Conservation (phyloP, 2,329 filamentous ascomycete species). For the Sporothrix dimorphospora region DNA sequence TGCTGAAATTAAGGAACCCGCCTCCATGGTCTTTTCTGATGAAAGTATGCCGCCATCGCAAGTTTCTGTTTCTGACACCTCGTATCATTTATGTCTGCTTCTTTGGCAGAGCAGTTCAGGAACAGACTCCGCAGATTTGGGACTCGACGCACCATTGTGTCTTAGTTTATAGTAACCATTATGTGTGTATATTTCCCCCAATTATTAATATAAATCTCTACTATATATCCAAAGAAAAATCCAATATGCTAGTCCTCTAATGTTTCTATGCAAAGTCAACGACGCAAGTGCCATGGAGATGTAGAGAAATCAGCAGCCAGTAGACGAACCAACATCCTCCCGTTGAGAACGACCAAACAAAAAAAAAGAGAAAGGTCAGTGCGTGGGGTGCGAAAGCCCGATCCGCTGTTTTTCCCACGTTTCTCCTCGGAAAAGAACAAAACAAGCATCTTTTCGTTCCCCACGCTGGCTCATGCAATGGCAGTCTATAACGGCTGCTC, state of each 20-base stretch:
- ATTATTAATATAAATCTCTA: background rate
- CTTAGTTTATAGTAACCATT: conserved; percentile 11
- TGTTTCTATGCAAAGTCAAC: background rate
- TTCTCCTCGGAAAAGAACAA: background rate
- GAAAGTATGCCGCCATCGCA: background rate
- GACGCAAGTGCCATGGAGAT: background rate
- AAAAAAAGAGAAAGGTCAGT: background rate
- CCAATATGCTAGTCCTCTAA: background rate
- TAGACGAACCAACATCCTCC: background rate
- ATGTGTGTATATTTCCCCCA: background rate
- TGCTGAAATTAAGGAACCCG: background rate
- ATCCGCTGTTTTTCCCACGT: background rate
- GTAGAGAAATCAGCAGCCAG: background rate
- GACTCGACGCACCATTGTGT: background rate
- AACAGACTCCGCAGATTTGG: background rate
- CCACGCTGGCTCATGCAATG: background rate
- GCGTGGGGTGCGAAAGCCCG: background rate
- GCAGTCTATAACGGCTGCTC: background rate
- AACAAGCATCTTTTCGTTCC: background rate
- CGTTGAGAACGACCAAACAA: background rate
- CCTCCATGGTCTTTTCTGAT: background rate
- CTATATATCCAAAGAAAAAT: background rate
- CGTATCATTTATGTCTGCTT: background rate
- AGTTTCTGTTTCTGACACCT: background rate
- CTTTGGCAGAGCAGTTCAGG: background rate